Evolutionary conservation across 768 basidiomycete species (phyloP).

Genomic region (Lentinula edodes): DNA sequence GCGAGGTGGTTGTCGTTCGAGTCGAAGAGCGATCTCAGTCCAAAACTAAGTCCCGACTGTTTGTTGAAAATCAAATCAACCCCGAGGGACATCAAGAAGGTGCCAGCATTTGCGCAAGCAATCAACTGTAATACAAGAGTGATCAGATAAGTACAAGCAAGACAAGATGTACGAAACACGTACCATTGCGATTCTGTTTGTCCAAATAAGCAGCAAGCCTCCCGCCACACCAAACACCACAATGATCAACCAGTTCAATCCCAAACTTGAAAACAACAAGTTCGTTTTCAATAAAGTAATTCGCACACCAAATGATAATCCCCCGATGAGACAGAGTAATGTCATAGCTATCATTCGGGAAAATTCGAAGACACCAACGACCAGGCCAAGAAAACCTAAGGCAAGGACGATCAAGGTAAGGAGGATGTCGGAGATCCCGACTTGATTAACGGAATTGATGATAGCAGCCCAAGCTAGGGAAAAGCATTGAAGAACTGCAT

Average conservation of each 20-base stretch:
- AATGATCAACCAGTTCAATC: constrained; percentile 50
- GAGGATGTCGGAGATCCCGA: constrained; percentile 46
- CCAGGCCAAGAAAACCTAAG: constrained; percentile 45
- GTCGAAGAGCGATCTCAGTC: constrained; percentile 60
- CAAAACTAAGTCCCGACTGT: constrained; percentile 59
- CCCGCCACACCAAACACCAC: constrained; percentile 36
- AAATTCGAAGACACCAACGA: constrained; percentile 49
- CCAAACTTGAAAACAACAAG: constrained; percentile 35
- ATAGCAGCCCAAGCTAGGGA: constrained; percentile 57
- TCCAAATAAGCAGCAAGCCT: constrained; percentile 35
- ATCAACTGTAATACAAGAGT: constrained; percentile 25
- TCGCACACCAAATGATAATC: constrained; percentile 52
- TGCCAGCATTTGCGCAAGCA: constrained; percentile 53
- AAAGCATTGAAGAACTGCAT: neutral
- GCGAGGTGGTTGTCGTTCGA: constrained; percentile 51
- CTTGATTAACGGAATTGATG: constrained; percentile 44
- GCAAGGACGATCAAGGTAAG: constrained; percentile 44
- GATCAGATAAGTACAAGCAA: neutral
- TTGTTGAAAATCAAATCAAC: constrained; percentile 51
- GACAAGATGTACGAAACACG: constrained; percentile 13
- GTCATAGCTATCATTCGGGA: constrained; percentile 42
- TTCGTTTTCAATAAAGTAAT: constrained; percentile 43
- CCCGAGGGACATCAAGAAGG: constrained; percentile 53
- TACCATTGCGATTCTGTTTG: constrained; percentile 47
- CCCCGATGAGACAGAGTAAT: constrained; percentile 45